phyloP scores from a whole-genome alignment of 306 rosid genomes.

The Rosa persica region DNA sequence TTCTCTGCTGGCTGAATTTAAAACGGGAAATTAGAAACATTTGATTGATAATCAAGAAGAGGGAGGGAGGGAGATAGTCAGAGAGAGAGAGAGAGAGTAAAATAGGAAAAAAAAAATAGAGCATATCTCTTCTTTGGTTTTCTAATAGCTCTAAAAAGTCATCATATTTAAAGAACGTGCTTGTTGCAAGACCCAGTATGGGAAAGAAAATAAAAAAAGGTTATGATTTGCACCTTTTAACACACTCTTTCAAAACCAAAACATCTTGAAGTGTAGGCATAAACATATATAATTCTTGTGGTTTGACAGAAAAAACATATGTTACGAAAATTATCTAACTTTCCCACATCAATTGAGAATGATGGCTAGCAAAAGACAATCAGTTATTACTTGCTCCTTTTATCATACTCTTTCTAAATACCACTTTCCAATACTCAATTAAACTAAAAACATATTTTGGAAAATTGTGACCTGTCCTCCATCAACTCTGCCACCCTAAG shows the following conservation, averaged over 20 bases:
- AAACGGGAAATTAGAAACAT: conserved; percentile 14
- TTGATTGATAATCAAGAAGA: conserved; percentile 2
- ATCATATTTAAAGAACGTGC: background rate
- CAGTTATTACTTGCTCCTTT: background rate
- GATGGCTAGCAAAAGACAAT: background rate
- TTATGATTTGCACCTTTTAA: too few relatives aligned
- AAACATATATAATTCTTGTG: too few relatives aligned
- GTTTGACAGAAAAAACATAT: background rate
- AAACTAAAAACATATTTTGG: background rate
- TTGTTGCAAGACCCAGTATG: background rate
- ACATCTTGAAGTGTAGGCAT: background rate
- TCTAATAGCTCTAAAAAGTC: background rate
- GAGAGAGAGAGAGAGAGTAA: background rate
- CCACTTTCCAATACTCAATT: background rate
- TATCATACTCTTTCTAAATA: background rate
- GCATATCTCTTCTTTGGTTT: background rate
- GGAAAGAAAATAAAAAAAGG: too few relatives aligned
- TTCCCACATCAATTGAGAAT: background rate
- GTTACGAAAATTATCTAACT: background rate
- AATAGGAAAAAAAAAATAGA: background rate
- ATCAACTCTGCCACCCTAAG: background rate
- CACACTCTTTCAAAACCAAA: background rate
- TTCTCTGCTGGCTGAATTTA: conserved; percentile 72
- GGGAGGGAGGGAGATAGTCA: background rate
- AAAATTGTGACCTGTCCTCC: background rate